These are phyloP conservation scores for Aegilops bicornis DNA, from an alignment of 176 grass and related monocot species.

Conservation along the genomic window DNA sequence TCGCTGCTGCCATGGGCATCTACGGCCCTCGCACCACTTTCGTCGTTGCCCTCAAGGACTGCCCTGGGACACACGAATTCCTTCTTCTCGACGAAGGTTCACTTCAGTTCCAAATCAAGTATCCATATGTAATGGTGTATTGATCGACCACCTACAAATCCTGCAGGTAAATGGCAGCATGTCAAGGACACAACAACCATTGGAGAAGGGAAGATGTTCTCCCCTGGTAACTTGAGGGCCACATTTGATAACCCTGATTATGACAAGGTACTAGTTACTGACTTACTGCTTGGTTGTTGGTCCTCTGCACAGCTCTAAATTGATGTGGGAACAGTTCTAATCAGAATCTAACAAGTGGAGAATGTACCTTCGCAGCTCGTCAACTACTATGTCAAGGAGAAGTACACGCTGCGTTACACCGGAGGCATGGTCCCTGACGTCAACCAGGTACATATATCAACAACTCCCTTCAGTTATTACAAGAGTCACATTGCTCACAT, in stretches of 20 bases:
- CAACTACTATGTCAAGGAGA: conserved; percentile 93
- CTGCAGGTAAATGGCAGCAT: conserved; percentile 96
- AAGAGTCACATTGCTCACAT: too few relatives aligned
- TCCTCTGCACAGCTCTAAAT: background rate
- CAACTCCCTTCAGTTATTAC: background rate
- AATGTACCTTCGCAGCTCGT: conserved; percentile 56
- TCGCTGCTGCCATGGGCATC: conserved; percentile 91
- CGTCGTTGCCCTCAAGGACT: conserved; percentile 84
- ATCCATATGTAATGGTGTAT: background rate
- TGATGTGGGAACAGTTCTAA: background rate
- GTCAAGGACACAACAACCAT: conserved; percentile 93
- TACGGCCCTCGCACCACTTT: conserved; percentile 95
- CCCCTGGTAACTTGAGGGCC: conserved; percentile 89
- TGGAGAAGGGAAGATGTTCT: conserved; percentile 96
- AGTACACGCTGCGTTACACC: conserved; percentile 97
- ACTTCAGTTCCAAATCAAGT: background rate
- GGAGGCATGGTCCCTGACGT: conserved; percentile 99
- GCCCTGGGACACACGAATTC: conserved; percentile 92
- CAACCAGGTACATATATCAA: conserved; percentile 72
- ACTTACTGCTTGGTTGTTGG: background rate
- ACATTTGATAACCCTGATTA: conserved; percentile 93
- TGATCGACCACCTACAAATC: background rate
- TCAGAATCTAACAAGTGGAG: background rate
- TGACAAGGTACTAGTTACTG: conserved; percentile 37
- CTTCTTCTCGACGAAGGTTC: conserved; percentile 87